These are phyloP conservation scores for Nicotiana tabacum DNA, from an alignment of 257 asterid genomes.

Conservation along the genomic window DNA sequence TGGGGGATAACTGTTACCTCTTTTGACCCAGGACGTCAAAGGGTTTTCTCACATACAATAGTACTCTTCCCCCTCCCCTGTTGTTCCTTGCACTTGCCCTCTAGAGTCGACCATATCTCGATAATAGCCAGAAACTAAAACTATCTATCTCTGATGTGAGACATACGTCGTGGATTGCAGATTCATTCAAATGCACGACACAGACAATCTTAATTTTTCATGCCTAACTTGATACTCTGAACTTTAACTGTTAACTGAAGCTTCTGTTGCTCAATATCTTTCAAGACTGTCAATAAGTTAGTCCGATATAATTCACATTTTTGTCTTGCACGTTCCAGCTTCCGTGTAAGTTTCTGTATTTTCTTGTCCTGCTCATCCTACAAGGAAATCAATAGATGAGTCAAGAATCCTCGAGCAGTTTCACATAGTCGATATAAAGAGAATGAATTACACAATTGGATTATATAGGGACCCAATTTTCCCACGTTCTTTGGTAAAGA, in stretches of 20 bases:
- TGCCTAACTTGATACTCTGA: constrained; percentile 6
- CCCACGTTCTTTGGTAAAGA: neutral
- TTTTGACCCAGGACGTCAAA: no score
- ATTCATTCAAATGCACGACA: no score
- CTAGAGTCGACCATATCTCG: no score
- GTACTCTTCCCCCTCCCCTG: no score
- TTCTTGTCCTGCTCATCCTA: constrained; percentile 15
- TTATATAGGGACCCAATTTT: neutral
- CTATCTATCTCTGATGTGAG: no score
- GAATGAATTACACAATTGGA: neutral
- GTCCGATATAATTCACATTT: constrained; percentile 8
- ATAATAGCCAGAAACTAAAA: no score
- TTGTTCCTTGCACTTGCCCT: no score
- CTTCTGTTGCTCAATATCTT: constrained; percentile 19
- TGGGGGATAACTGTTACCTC: no score
- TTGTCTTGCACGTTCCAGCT: constrained; percentile 10
- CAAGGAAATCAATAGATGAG: neutral
- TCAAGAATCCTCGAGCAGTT: neutral
- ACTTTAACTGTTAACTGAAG: constrained; percentile 17
- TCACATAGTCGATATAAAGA: neutral
- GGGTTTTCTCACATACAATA: no score
- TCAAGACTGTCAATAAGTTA: constrained; percentile 4
- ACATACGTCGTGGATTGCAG: no score
- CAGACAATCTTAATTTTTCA: neutral
- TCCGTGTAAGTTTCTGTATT: constrained; percentile 13